Percentiles rank a stretch among this genome's conserved stretches.
These are phyloP conservation scores for Euphorbia peplus DNA, from an alignment of 345 rosid genomes.

Conservation along the genomic window DNA sequence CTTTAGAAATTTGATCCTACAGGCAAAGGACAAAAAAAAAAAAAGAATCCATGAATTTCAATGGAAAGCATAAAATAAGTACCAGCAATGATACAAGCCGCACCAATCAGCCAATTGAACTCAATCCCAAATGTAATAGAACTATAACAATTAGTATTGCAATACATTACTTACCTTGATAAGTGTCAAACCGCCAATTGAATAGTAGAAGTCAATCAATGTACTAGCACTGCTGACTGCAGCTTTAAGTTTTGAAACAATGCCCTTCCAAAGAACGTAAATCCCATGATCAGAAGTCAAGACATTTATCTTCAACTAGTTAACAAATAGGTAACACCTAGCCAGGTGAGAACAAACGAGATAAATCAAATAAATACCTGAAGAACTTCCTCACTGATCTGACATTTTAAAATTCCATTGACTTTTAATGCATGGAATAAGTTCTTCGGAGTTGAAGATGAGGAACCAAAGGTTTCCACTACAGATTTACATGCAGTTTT, in stretches of 20 bases:
- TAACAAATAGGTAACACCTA: not conserved
- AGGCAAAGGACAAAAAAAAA: conserved; percentile 5
- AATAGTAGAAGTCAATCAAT: conserved; percentile 70
- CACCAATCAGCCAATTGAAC: not conserved
- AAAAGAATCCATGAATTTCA: conserved; percentile 3
- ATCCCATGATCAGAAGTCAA: not conserved
- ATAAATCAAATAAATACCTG: conserved; percentile 45
- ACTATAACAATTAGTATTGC: not conserved
- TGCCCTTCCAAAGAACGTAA: conserved; percentile 42
- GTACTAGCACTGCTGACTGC: conserved; percentile 56
- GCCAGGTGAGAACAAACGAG: not conserved
- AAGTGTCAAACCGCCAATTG: conserved; percentile 67
- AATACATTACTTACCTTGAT: conserved; percentile 59
- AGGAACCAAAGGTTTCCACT: conserved; percentile 43
- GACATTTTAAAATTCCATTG: conserved; percentile 59
- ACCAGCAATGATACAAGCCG: not conserved
- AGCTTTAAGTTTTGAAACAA: conserved; percentile 60
- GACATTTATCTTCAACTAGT: not conserved
- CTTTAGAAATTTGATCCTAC: conserved; percentile 65
- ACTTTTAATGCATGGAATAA: conserved; percentile 65
- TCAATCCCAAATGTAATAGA: not conserved
- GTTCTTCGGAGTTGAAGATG: conserved; percentile 62
- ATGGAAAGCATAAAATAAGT: not conserved
- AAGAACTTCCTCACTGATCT: conserved; percentile 37
- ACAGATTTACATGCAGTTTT: conserved; percentile 48